These are phyloP conservation scores for Phytophthora citrophthora DNA, from an alignment of 352 stramenopile genomes.

Conservation along the genomic window DNA sequence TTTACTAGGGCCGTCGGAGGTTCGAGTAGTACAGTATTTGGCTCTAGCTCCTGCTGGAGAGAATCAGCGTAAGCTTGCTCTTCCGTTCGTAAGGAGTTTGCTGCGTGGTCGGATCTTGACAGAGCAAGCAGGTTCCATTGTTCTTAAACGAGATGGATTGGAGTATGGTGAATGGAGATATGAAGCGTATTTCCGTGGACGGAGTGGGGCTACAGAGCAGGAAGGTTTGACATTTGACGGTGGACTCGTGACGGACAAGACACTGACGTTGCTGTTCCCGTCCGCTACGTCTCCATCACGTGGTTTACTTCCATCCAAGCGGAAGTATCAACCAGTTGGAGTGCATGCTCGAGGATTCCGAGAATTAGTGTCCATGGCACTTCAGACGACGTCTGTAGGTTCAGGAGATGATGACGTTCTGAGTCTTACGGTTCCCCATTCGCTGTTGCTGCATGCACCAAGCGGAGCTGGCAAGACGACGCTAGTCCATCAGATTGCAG, in stretches of 20 bases:
- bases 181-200: slow-evolving; percentile 49
- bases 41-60: slow-evolving; percentile 44
- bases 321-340: slow-evolving; percentile 42
- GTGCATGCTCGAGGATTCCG: slow-evolving; percentile 44
- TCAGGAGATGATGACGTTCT: background rate
- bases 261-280: slow-evolving; percentile 65
- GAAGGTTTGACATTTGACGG: slow-evolving; percentile 23
- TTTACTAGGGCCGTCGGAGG: slow-evolving; percentile 27
- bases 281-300: slow-evolving; percentile 31
- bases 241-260: slow-evolving; percentile 64
- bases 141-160: slow-evolving; percentile 55
- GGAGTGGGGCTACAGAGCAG: background rate
- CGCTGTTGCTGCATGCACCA: slow-evolving; percentile 66
- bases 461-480: slow-evolving; percentile 82
- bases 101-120: slow-evolving; percentile 51
- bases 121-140: slow-evolving; percentile 31
- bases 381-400: background rate
- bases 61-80: slow-evolving; percentile 48
- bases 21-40: slow-evolving; percentile 61
- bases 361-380: slow-evolving; percentile 29
- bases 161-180: slow-evolving; percentile 71
- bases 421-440: slow-evolving; percentile 33
- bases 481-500: slow-evolving; percentile 57
- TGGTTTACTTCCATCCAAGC: background rate
- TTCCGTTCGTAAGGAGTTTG: slow-evolving; percentile 61